phyloP scores from a whole-genome alignment of 805 yeast species.

The Wickerhamomyces pijperi region DNA sequence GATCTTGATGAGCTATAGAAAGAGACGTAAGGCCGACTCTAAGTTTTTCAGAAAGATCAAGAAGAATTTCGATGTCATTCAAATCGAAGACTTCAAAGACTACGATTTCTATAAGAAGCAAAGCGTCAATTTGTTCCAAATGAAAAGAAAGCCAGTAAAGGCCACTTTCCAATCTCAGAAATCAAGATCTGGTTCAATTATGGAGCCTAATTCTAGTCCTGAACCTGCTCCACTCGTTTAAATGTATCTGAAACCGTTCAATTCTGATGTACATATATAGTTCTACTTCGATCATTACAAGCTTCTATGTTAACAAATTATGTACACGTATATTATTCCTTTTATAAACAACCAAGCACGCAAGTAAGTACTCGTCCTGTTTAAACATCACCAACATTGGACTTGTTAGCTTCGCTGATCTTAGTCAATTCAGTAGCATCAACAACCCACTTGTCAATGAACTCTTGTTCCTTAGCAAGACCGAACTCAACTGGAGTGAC shows the following conservation, averaged over 20 bases:
- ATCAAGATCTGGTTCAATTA: too few relatives aligned
- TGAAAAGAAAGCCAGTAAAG: conserved; percentile 18
- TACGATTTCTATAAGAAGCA: conserved; percentile 26
- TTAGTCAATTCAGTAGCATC: conserved; percentile 55
- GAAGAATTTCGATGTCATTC: conserved; percentile 22
- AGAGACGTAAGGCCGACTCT: conserved; percentile 35
- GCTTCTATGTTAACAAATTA: too few relatives aligned
- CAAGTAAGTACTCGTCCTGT: not conserved
- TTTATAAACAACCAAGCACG: too few relatives aligned
- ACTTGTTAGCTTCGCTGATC: conserved; percentile 12
- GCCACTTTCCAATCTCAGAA: too few relatives aligned
- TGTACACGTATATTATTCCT: conserved; percentile 1
- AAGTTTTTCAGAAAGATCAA: conserved; percentile 22
- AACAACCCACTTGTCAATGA: conserved; percentile 61
- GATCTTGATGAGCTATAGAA: conserved; percentile 41
- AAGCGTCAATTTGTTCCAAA: conserved; percentile 29
- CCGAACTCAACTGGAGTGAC: conserved; percentile 56
- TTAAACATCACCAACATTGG: conserved; percentile 5
- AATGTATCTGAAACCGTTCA: too few relatives aligned
- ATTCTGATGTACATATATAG: not conserved
- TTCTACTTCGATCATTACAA: too few relatives aligned
- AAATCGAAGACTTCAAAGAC: conserved; percentile 22
- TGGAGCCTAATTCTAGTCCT: too few relatives aligned
- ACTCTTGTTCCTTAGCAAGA: conserved; percentile 56
- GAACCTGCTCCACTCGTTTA: too few relatives aligned